Base-by-base conservation (phyloP, 2,329 filamentous ascomycete species). In the Amylocarpus encephaloides region DNA sequence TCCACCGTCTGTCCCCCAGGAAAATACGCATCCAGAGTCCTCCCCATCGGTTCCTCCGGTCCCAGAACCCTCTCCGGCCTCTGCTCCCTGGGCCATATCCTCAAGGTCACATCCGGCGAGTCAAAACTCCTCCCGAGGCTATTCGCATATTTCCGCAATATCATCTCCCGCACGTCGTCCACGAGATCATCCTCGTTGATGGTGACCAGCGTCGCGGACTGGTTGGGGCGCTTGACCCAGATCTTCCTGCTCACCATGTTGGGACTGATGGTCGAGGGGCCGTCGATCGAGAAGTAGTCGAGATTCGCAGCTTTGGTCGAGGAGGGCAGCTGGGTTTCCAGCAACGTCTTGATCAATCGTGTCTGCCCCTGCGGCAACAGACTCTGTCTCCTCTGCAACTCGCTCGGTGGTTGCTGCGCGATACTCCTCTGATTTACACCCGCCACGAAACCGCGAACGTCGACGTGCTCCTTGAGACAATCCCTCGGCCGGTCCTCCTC, bases 101-200 rank as follows among this genome's bases (percentile, higher is more conserved):
- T 83, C 56, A 97, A 75, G 10, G 80, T 83, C 51, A 98, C 79
- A 67, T 98, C 93, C 11, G 93, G 93, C 10, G 93, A 79, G 70
- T 98, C 93, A 68, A 91, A 96, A 46, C 79, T 86, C 60, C 83
- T 83, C 45, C 92, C 92, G 22, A 98, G 76, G 12, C 90, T 94
- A 70, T 98, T 97, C 61, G 83, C 82, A 68, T 97, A 98, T 73
- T 97, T 97, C 63, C 82, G 83, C 60, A 97, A 73, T 50, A 97
- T 93, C 75, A 89, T 82, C 60, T 96, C 93, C 61, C 92, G 86
- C 54, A 95, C 85, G 69, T 96, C 92, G 68, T 98, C 93, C 50
- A 97, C 91, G 61, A 97, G 72, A 64, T 95, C 90, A 62, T 94
- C 89, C 63, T 95, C 87, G 60, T 82, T 78, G 62, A 95, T 86